These are phyloP conservation scores for Licmophora abbreviata DNA, from an alignment of 108 stramenopile genomes.

Conservation along the genomic window DNA sequence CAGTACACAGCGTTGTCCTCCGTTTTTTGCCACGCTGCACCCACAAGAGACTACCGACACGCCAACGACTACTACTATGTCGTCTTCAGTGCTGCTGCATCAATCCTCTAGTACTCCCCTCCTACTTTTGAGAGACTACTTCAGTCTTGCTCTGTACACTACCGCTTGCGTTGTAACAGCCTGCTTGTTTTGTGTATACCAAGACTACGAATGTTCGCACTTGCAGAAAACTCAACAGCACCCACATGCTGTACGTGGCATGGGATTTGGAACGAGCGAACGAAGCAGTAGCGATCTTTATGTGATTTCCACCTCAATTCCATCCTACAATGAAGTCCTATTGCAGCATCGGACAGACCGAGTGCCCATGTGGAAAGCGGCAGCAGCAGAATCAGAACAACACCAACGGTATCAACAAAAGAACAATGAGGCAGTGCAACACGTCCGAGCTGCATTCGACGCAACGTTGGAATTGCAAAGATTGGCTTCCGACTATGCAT, in stretches of 20 bases:
- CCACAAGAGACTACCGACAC: too few species aligned
- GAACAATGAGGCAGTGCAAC: slow-evolving; percentile 28
- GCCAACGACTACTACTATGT: too few species aligned
- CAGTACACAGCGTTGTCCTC: too few species aligned
- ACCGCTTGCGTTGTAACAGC: background rate
- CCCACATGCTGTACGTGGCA: slow-evolving; percentile 9
- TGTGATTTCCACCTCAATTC: slow-evolving; percentile 22
- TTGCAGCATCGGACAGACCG: slow-evolving; percentile 47
- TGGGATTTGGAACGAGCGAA: slow-evolving; percentile 14
- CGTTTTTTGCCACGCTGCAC: too few species aligned
- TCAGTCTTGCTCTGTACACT: too few species aligned
- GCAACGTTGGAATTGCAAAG: slow-evolving; percentile 26
- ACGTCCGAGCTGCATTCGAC: slow-evolving; percentile 32
- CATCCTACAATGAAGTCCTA: slow-evolving; percentile 83
- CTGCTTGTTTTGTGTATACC: background rate
- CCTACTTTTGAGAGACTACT: too few species aligned
- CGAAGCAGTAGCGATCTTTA: slow-evolving; percentile 1
- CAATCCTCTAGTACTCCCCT: too few species aligned
- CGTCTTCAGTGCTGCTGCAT: too few species aligned
- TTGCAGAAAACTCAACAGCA: background rate
- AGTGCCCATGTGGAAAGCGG: slow-evolving; percentile 47
- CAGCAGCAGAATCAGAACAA: background rate
- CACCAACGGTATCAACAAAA: slow-evolving; percentile 11
- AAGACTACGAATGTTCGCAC: background rate
- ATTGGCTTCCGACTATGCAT: slow-evolving; percentile 58